Evolutionary conservation across 2,329 filamentous ascomycete species (phyloP).

Genomic region (Pseudogymnoascus sp.): DNA sequence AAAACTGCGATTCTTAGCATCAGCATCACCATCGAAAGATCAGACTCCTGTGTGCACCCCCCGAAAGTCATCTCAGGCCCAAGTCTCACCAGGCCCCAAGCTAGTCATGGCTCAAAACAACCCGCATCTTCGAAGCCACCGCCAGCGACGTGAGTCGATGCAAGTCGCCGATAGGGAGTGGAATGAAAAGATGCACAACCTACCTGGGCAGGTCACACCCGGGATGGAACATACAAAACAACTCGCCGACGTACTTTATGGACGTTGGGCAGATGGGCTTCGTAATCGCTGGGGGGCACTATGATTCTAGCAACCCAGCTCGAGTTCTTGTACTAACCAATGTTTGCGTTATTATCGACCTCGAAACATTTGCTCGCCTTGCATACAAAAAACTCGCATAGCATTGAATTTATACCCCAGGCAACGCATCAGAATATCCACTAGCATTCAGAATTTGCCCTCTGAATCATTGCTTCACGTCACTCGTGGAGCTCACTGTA

Average conservation of each 20-base stretch:
- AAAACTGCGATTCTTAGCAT: slow-evolving; percentile 40
- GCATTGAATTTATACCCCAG: slow-evolving; percentile 3
- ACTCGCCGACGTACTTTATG: slow-evolving; percentile 83
- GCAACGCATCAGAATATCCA: background rate
- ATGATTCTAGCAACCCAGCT: slow-evolving; percentile 5
- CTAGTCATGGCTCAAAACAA: slow-evolving; percentile 74
- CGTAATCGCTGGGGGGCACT: slow-evolving; percentile 55
- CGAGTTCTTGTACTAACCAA: slow-evolving; percentile 2
- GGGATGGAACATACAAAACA: slow-evolving; percentile 92
- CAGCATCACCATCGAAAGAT: slow-evolving; percentile 25
- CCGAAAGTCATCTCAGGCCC: slow-evolving; percentile 32
- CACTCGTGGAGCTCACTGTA: background rate
- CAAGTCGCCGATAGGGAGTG: slow-evolving; percentile 40
- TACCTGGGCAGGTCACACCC: slow-evolving; percentile 50
- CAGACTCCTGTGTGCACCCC: slow-evolving; percentile 50
- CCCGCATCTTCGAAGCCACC: slow-evolving; percentile 74
- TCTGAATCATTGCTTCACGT: background rate
- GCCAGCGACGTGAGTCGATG: slow-evolving; percentile 48
- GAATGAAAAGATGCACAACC: slow-evolving; percentile 36
- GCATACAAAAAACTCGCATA: slow-evolving; percentile 1
- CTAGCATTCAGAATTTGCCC: background rate
- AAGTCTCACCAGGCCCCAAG: slow-evolving; percentile 37
- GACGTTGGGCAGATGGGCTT: slow-evolving; percentile 80
- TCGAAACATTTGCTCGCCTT: slow-evolving; percentile 1
- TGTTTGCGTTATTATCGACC: background rate